These are phyloP conservation scores for Quercus phellos DNA, from an alignment of 331 rosid species.

Conservation along the genomic window DNA sequence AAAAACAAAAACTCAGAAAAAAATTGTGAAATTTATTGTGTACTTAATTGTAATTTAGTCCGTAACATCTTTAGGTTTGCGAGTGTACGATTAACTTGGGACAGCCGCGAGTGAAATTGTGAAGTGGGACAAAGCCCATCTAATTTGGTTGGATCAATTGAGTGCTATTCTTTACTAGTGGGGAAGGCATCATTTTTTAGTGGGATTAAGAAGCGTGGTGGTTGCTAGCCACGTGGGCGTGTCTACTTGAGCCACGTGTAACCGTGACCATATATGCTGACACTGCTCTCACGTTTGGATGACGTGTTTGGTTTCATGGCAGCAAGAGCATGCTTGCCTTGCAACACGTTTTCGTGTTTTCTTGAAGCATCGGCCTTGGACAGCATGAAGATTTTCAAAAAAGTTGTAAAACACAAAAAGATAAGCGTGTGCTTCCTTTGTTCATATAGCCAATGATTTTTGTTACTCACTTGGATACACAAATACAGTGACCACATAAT, in stretches of 20 bases:
- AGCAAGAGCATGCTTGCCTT: neutral
- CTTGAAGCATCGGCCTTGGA: neutral
- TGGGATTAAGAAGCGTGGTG: constrained; percentile 3
- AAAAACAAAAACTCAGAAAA: no score
- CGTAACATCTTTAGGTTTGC: neutral
- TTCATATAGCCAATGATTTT: no score
- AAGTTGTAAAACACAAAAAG: no score
- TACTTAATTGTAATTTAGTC: no score
- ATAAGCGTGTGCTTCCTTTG: no score
- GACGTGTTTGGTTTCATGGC: constrained; percentile 27
- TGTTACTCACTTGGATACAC: no score
- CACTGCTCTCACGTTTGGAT: constrained; percentile 35
- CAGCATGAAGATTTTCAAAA: neutral
- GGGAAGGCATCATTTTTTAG: constrained; percentile 14
- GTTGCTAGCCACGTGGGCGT: constrained; percentile 18
- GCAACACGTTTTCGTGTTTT: neutral
- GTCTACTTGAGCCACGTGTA: neutral
- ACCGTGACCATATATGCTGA: constrained; percentile 20
- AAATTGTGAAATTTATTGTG: no score
- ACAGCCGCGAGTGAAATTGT: neutral
- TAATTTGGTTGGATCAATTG: constrained; percentile 29
- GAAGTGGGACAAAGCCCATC: constrained; percentile 23
- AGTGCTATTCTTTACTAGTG: constrained; percentile 24
- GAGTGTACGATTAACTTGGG: neutral
- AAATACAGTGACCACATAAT: no score